phyloP scores from a whole-genome alignment of 2,329 filamentous ascomycete genomes.

The Aureobasidium melanogenum region DNA sequence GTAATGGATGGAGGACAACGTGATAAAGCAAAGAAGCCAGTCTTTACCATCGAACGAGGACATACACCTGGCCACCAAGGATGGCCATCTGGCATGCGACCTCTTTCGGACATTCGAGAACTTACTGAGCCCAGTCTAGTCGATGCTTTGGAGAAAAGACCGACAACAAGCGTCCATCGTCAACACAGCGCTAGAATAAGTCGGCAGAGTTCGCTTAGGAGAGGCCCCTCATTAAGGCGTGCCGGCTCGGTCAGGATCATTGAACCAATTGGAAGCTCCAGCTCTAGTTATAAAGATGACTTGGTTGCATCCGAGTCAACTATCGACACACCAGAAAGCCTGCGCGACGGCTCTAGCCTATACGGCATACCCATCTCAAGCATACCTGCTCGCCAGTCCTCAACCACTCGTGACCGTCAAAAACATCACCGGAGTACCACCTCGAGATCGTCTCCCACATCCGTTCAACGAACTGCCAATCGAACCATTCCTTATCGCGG shows the following conservation, averaged over 20 bases:
- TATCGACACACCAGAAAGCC: constrained; percentile 15
- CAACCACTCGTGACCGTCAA: constrained; percentile 21
- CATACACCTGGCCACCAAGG: not conserved
- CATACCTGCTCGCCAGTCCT: constrained; percentile 39
- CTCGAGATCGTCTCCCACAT: constrained; percentile 8
- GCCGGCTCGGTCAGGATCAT: constrained; percentile 21
- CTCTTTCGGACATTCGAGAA: constrained; percentile 42
- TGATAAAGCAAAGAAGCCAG: constrained; percentile 2
- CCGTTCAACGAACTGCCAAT: constrained; percentile 12
- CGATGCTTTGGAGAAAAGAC: constrained; percentile 19
- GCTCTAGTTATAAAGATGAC: constrained; percentile 13
- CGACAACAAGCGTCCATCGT: constrained; percentile 8
- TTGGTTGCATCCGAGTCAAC: constrained; percentile 21
- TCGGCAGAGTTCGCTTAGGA: constrained; percentile 18
- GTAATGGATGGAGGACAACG: constrained; percentile 2
- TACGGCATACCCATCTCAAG: constrained; percentile 38
- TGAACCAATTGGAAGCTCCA: constrained; percentile 10
- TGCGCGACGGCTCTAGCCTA: constrained; percentile 33
- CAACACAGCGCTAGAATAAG: constrained; percentile 6
- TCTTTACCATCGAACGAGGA: constrained; percentile 2
- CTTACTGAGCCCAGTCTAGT: constrained; percentile 40
- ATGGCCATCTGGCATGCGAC: constrained; percentile 29
- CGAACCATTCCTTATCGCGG: constrained; percentile 36
- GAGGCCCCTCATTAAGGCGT: constrained; percentile 18
- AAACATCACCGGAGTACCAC: not conserved